Evolutionary conservation across 2,329 filamentous ascomycete species (phyloP), one percentile per base, ranked within the genome.

Genomic region (Fusarium decemcellulare): DNA sequence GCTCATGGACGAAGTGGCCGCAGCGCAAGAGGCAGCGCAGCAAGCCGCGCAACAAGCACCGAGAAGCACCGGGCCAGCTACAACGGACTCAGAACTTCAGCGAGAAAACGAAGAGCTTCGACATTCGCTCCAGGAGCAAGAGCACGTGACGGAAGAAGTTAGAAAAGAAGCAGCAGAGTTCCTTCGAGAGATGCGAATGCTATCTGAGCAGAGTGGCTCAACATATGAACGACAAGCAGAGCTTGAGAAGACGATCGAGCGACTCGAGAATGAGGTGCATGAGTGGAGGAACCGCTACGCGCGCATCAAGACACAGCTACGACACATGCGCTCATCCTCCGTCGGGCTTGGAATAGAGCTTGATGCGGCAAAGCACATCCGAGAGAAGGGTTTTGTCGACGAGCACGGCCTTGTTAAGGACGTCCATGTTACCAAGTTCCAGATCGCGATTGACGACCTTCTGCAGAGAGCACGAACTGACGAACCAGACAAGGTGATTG

Each of bases 251-350:
- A 92, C 92, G 47, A 91, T 98, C 34, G 87, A 92, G 60, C 85
- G 88, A 58, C 86, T 99, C 7, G 93, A 98, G 79, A 85, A 89
- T 23, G 94, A 98, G 77, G 90, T 97, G 48, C 92, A 92, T 58
- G 91, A 95, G 53, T 99, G 96, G 96, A 94, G 94, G 77, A 90
- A 91, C 72, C 92, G 95, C 47, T 98, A 98, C 76, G 92, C 94
- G 29, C 92, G 91, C 71, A 88, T 93, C 39, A 98, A 97, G 83
- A 93, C 95, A 3, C 95, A 98, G 79, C 84, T 97, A 51, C 90
- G 95, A 54, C 92, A 88, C 75, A 86, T 97, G 77, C 91, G 94
- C 54, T 91, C 93, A 7, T 93, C 93, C 1, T 96, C 94, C 0
- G 88, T 93, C 65, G 93, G 93, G 12, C 83, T 97, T 44, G 83